Percentiles rank a stretch among this genome's conserved stretches.
These are phyloP conservation scores for Coccomyxa sp. DNA, from an alignment of 139 green algal genomes.

Conservation along the genomic window DNA sequence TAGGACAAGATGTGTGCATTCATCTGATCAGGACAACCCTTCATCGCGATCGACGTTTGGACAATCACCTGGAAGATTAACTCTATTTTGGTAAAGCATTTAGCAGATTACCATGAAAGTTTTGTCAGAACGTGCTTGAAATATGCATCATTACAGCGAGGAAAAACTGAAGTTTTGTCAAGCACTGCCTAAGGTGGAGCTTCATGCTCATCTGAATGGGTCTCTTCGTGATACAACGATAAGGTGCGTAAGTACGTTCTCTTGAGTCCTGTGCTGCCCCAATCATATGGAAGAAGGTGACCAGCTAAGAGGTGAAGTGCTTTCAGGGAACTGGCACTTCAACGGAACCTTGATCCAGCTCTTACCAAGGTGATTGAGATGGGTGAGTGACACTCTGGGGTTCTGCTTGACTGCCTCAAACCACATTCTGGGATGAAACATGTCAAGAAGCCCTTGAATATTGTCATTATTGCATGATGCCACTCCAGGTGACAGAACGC, in stretches of 20 bases:
- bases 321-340: constrained; percentile 37
- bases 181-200: constrained; percentile 73
- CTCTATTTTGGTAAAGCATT: background rate
- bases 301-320: constrained; percentile 14
- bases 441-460: background rate
- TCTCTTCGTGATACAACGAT: constrained; percentile 47
- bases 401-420: background rate
- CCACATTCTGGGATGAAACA: background rate
- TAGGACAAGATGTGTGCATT: no score
- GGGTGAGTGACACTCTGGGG: constrained; percentile 1
- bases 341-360: constrained; percentile 20
- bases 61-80: background rate
- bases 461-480: no score
- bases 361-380: constrained; percentile 27
- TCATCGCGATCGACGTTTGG: background rate
- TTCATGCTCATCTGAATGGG: constrained; percentile 86
- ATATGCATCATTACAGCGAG: background rate
- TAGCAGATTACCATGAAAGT: background rate
- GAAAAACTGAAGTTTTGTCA: constrained; percentile 54
- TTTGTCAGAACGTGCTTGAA: no score
- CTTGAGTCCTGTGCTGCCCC: background rate
- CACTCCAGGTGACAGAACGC: constrained; percentile 30
- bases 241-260: constrained; percentile 2
- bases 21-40: no score
- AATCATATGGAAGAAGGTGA: no score